Base-by-base conservation (phyloP, 495 filamentous ascomycete genomes). In the Emericellopsis terricola region DNA sequence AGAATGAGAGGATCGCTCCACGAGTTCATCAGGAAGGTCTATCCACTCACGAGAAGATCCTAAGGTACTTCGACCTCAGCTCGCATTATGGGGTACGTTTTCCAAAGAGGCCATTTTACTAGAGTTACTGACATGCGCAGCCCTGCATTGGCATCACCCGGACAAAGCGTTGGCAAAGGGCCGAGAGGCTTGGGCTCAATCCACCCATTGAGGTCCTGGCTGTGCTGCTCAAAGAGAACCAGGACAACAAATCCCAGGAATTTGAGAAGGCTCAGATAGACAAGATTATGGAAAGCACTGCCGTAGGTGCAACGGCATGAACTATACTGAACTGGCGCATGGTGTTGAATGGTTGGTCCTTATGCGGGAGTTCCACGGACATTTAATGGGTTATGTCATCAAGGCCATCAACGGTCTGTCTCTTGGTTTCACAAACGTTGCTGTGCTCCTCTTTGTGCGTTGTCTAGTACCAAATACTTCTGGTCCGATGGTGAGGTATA, bases 381-480 rank as follows among this genome's bases (percentile, higher is more conserved):
- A n/a, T n/a, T n/a, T n/a, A n/a, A n/a, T n/a, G n/a, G n/a, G n/a
- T n/a, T n/a, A n/a, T n/a, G n/a, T n/a, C n/a, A n/a, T n/a, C n/a
- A n/a, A n/a, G n/a, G n/a, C n/a, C n/a, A n/a, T n/a, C n/a, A n/a
- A n/a, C n/a, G n/a, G n/a, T n/a, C n/a, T n/a, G n/a, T n/a, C n/a
- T n/a, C n/a, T n/a, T n/a, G n/a, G n/a, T n/a, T n/a, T n/a, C n/a
- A n/a, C n/a, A n/a, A n/a, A n/a, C n/a, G n/a, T n/a, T n/a, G n/a
- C n/a, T n/a, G n/a, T n/a, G n/a, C n/a, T n/a, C n/a, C n/a, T n/a
- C n/a, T n/a, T n/a, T n/a, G n/a, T n/a, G n/a, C n/a, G n/a, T n/a
- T n/a, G n/a, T n/a, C n/a, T 39, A 96, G 58, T 96, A 96, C 87
- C 87, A 96, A 41, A 96, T 94, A 44, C 84, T 89, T 45, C 87